These are phyloP conservation scores for Colletotrichum gigasporum DNA, from an alignment of 2,329 filamentous ascomycete species.

Conservation along the genomic window DNA sequence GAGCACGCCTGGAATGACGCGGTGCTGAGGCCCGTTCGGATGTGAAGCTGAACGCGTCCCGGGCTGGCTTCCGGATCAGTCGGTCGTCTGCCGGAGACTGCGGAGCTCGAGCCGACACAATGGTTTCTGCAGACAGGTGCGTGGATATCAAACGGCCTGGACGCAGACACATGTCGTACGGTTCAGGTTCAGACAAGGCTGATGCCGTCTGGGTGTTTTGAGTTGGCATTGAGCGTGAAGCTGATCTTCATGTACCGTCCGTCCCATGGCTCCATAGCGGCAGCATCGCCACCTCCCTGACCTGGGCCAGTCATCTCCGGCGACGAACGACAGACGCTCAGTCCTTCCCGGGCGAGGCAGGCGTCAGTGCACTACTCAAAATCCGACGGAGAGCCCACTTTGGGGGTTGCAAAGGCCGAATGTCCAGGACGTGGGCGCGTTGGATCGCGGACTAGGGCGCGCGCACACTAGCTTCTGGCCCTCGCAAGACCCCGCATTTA, in stretches of 20 bases:
- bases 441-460: neutral
- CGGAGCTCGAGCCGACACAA: neutral
- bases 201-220: neutral
- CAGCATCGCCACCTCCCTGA: slow-evolving; percentile 23
- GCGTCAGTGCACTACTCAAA: slow-evolving; percentile 3
- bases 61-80: slow-evolving; percentile 19
- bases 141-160: neutral
- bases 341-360: neutral
- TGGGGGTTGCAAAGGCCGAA: neutral
- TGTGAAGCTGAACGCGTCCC: neutral
- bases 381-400: slow-evolving; percentile 3
- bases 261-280: neutral
- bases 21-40: neutral
- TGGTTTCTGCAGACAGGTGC: neutral
- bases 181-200: slow-evolving; percentile 5
- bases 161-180: neutral
- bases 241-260: neutral
- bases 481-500: neutral
- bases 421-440: neutral
- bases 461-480: neutral
- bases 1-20: neutral
- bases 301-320: slow-evolving; percentile 12
- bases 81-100: slow-evolving; percentile 15
- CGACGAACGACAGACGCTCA: neutral
- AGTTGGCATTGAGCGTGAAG: neutral